Base-by-base conservation (phyloP, 2,329 filamentous ascomycete genomes). In the Hypoxylon sp. region DNA sequence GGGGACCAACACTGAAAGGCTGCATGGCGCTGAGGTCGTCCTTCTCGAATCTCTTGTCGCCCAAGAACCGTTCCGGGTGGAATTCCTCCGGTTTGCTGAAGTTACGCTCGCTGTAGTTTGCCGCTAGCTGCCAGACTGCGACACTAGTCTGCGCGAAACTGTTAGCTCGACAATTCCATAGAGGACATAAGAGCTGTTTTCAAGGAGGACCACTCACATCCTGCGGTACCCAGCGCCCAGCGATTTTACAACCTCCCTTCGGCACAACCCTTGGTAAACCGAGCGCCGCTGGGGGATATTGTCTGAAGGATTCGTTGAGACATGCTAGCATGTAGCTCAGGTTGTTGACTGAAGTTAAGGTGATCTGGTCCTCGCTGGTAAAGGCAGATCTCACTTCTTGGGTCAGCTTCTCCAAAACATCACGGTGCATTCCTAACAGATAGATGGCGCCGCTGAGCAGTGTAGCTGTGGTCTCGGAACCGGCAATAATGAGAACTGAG, bases 381-480 rank as follows among this genome's bases (percentile, higher is more conserved):
- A 86, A 86, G 0, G 77, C 61, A 2, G 69, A 61, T 2, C 83
- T 79, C 3, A 86, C 75, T 66, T 86, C 85, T 0, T 75, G 68
- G 2, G 75, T 76, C 2, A 87, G 76, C 33, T 77, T 81, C 1
- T 74, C 66, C 54, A 84, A 70, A 0, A 77, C 75, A 1, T 77
- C 70, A 0, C 79, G 79, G 54, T 82, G 77, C 1, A 74, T 76
- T 7, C 83, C 71, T 2, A 86, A 74, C 14, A 81, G 75, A 55
- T 78, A 85, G 0, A 77, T 74, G 62, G 77, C 68, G 64, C 80
- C 71, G 61, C 78, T 71, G 2, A 86, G 75, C 0, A 81, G 74
- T 0, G 83, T 84, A 0, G 85, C 82, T 0, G 83, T 84, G 2
- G 85, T 86, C 71, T 86, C 85, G 0, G 81, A 82, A 2, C 85